phyloP scores from a whole-genome alignment of 331 rosid species.

The Saraca asoca region DNA sequence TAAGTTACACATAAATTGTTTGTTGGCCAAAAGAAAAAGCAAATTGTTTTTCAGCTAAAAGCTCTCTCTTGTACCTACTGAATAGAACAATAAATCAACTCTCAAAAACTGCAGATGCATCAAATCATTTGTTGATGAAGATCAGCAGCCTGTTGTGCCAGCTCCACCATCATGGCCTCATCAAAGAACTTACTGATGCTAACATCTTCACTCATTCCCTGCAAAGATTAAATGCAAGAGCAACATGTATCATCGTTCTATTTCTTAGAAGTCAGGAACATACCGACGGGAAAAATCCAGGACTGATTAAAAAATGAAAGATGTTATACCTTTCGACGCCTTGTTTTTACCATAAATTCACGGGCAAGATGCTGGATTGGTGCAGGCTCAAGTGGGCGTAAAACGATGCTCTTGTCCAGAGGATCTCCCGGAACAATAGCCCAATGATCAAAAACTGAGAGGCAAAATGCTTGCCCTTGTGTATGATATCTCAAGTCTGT shows the following conservation, averaged over 20 bases:
- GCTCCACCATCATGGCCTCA: conserved; percentile 99
- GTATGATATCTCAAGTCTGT: conserved; percentile 95
- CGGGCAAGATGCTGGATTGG: conserved; percentile 97
- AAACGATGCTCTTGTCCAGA: conserved; percentile 85
- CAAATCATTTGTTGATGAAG: conserved; percentile 86
- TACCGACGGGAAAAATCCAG: background rate
- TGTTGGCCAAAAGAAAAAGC: too few species aligned
- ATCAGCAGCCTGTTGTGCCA: conserved; percentile 97
- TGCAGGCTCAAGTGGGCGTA: conserved; percentile 98
- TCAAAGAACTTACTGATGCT: conserved; percentile 94
- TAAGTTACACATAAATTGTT: too few species aligned
- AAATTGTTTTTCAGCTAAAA: background rate
- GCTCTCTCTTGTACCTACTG: background rate
- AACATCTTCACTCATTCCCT: conserved; percentile 99
- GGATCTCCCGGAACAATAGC: conserved; percentile 99
- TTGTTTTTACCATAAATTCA: conserved; percentile 96
- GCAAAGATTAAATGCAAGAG: conserved; percentile 36
- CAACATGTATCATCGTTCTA: background rate
- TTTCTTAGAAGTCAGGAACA: background rate
- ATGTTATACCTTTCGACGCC: conserved; percentile 87
- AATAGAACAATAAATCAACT: too few species aligned
- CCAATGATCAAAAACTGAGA: conserved; percentile 91
- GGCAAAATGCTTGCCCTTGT: conserved; percentile 94
- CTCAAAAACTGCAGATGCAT: conserved; percentile 7
- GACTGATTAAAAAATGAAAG: background rate